Evolutionary conservation across 805 yeast species (phyloP).

Genomic region (Cyberlindnera saturnus): DNA sequence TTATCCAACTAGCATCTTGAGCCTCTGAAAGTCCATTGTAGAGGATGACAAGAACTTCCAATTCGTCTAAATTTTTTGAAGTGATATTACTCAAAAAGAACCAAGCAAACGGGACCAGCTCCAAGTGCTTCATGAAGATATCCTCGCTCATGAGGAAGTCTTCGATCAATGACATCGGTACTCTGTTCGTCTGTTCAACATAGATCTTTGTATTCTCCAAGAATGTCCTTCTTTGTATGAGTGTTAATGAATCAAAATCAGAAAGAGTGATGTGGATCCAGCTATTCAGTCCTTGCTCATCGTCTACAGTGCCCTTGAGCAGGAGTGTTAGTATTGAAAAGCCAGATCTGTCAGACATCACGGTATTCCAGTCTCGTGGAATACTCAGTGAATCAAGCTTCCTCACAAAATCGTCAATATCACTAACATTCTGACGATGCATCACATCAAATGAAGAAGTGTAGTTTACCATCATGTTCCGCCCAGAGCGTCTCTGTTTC

Average conservation of each 20-base stretch:
- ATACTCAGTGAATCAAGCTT: constrained; percentile 1
- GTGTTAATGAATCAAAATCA: constrained; percentile 1
- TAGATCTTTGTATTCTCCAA: constrained; percentile 8
- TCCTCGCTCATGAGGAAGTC: constrained; percentile 4
- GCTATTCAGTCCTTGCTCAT: constrained; percentile 3
- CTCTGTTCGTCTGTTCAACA: constrained; percentile 2
- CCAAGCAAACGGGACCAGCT: constrained; percentile 5
- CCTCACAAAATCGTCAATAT: constrained; percentile 4
- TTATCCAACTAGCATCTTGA: constrained; percentile 5
- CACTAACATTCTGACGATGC: constrained; percentile 1
- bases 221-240: background rate
- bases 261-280: constrained; percentile 11
- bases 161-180: constrained; percentile 7
- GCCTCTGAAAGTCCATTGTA: constrained; percentile 2
- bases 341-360: constrained; percentile 8
- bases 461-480: constrained; percentile 2
- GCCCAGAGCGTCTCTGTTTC: constrained; percentile 8
- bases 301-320: background rate
- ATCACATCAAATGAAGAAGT: constrained; percentile 1
- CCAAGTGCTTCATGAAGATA: background rate
- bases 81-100: constrained; percentile 7
- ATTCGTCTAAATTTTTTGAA: background rate
- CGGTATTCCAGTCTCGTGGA: constrained; percentile 6
- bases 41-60: constrained; percentile 1
- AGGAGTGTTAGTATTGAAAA: constrained; percentile 5